Conservation (phyloP, 352 stramenopile genomes). For the Peronospora farinosa region DNA sequence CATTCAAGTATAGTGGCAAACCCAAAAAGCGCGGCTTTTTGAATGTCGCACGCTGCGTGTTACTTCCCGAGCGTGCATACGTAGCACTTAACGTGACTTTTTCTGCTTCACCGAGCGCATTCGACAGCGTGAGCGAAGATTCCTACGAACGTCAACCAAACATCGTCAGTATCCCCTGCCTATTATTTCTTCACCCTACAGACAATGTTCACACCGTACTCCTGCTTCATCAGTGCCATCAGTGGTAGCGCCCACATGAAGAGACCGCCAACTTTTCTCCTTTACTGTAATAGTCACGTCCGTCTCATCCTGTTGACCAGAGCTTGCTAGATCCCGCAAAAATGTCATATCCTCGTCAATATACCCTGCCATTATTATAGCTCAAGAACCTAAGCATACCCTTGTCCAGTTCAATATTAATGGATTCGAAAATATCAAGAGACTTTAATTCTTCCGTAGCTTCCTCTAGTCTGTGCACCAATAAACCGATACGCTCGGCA, state of each 20-base stretch:
- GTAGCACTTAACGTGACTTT: conserved; percentile 76
- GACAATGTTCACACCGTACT: conserved; percentile 22
- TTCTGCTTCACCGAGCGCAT: conserved; percentile 78
- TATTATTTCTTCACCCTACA: background rate
- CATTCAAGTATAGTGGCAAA: conserved; percentile 71
- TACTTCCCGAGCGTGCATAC: conserved; percentile 81
- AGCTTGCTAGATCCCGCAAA: conserved; percentile 44
- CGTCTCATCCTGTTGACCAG: conserved; percentile 60
- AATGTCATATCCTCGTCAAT: conserved; percentile 1
- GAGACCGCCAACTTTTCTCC: conserved; percentile 80
- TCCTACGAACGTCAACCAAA: conserved; percentile 35
- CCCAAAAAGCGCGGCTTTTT: conserved; percentile 85
- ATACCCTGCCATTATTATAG: background rate
- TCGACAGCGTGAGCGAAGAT: conserved; percentile 78
- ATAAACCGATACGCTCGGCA: conserved; percentile 59
- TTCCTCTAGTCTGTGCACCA: conserved; percentile 52
- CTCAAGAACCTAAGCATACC: conserved; percentile 23
- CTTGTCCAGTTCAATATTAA: conserved; percentile 76
- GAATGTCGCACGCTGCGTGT: conserved; percentile 77
- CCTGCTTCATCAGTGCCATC: conserved; percentile 82
- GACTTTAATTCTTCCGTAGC: conserved; percentile 62
- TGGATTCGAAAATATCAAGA: conserved; percentile 81
- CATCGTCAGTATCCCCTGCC: conserved; percentile 3
- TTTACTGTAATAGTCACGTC: conserved; percentile 85
- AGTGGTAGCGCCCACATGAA: conserved; percentile 79